phyloP scores from a whole-genome alignment of 441 rosid species.

The Gossypium laxum region DNA sequence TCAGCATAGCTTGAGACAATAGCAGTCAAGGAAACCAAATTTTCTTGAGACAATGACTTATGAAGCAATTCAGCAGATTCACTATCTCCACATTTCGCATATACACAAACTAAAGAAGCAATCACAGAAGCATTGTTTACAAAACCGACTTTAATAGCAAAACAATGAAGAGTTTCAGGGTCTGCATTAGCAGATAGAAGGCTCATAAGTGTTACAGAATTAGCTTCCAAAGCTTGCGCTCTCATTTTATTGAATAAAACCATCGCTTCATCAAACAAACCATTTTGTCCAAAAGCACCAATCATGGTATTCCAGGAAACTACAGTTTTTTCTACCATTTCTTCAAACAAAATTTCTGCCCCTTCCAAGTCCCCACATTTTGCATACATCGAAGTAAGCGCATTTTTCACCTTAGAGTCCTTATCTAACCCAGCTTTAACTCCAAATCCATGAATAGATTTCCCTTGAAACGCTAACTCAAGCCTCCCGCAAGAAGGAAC shows the following conservation, averaged over 20 bases:
- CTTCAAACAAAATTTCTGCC: constrained; percentile 36
- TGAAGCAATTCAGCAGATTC: constrained; percentile 44
- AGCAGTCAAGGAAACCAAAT: constrained; percentile 57
- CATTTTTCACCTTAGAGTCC: constrained; percentile 49
- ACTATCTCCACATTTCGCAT: constrained; percentile 37
- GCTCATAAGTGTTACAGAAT: constrained; percentile 46
- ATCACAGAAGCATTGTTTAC: constrained; percentile 31
- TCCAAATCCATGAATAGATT: constrained; percentile 47
- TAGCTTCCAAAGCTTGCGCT: constrained; percentile 30
- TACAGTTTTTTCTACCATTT: constrained; percentile 34
- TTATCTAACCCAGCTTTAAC: constrained; percentile 41
- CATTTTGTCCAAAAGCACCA: constrained; percentile 51
- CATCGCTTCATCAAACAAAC: constrained; percentile 40
- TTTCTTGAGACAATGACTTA: constrained; percentile 29
- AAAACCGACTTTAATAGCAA: constrained; percentile 43
- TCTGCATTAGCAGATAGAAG: constrained; percentile 46
- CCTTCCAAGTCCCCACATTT: constrained; percentile 43
- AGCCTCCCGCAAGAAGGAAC: constrained; percentile 48
- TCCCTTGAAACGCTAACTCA: constrained; percentile 47
- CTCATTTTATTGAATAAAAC: constrained; percentile 44
- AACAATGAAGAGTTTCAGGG: constrained; percentile 42
- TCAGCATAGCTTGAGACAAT: constrained; percentile 57
- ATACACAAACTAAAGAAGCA: constrained; percentile 56
- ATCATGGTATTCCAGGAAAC: constrained; percentile 75
- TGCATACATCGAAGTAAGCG: constrained; percentile 50